These are phyloP conservation scores for Pestalotiopsis sp. DNA, from an alignment of 2,329 filamentous ascomycete species.

Conservation along the genomic window DNA sequence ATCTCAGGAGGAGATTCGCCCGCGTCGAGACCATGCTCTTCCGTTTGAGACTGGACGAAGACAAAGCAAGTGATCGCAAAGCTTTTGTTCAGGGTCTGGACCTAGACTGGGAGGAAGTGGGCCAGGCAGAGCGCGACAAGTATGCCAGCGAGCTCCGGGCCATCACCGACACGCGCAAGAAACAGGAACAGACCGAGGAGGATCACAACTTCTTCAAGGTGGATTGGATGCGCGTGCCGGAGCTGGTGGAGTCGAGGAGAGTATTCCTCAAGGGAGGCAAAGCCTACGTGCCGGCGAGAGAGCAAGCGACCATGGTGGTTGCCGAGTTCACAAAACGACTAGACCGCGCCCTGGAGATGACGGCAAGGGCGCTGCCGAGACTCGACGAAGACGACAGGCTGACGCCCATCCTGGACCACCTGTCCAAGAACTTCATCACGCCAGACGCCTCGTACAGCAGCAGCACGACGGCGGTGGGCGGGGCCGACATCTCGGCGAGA, in stretches of 20 bases:
- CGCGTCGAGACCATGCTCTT: slow-evolving; percentile 91
- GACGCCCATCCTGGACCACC: slow-evolving; percentile 66
- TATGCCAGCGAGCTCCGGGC: slow-evolving; percentile 64
- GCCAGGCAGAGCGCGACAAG: slow-evolving; percentile 74
- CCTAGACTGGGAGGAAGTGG: slow-evolving; percentile 83
- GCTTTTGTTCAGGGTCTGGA: slow-evolving; percentile 36
- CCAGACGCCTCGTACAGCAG: slow-evolving; percentile 82
- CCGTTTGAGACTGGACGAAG: slow-evolving; percentile 69
- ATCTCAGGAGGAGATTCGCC: slow-evolving; percentile 82
- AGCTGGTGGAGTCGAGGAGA: slow-evolving; percentile 78
- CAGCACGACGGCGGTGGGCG: slow-evolving; percentile 64
- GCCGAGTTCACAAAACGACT: slow-evolving; percentile 81
- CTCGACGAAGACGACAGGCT: slow-evolving; percentile 96
- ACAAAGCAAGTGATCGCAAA: slow-evolving; percentile 65
- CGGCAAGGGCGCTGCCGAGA: slow-evolving; percentile 85
- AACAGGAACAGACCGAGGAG: slow-evolving; percentile 52
- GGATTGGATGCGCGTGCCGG: slow-evolving; percentile 90
- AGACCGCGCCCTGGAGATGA: slow-evolving; percentile 85
- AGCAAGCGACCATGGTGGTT: slow-evolving; percentile 87
- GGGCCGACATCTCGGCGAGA: slow-evolving; percentile 74
- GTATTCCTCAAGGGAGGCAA: slow-evolving; percentile 81
- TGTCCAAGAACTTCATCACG: slow-evolving; percentile 95
- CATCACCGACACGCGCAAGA: slow-evolving; percentile 39
- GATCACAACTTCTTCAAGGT: slow-evolving; percentile 95
- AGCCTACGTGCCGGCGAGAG: slow-evolving; percentile 85